Evolutionary conservation across 306 rosid species (phyloP), one percentile per base, ranked within the genome.

Genomic region (Pachyrhizus erosus): DNA sequence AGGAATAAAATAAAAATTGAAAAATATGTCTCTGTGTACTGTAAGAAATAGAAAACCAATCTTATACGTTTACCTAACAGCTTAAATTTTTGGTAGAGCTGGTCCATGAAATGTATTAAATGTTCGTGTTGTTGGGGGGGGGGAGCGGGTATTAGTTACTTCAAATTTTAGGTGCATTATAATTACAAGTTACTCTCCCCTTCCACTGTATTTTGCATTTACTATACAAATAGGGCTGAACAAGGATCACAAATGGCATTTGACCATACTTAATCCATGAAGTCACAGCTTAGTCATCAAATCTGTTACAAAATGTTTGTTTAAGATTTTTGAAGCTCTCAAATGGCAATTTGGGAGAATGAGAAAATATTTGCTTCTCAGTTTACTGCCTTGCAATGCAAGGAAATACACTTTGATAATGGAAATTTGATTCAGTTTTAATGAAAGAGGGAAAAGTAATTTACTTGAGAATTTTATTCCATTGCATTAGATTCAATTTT

Each of bases 171-270:
- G 67, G 64, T 58, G 49, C 24, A 49, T 71, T 20, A 52, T n/a
- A 48, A 70, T 42, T 64, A 69, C 1, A 62, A 71, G 9, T 34
- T 49, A 31, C 57, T 81, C 27, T 9, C 43, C 48, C 6, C 66
- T 29, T 73, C 70, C 73, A 24, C 51, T 60, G 18, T 20, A 15
- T 70, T 57, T 70, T 70, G 55, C 55, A 72, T 31, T 46, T 61
- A 45, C 60, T 45, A 80, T 14, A 60, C 29, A 45, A 14, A 70
- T 31, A 80, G 49, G 78, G 21, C 34, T 70, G 49, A 80, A 80
- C 15, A 70, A 70, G 48, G 62, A 21, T 58, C 58, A 55, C 15
- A 76, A 57, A 46, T 34, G 43, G 13, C 31, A 72, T 49, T 21
- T 72, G 43, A 31, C 66, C 66, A 55, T 33, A 71, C 52, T 2